Base-by-base conservation (phyloP, 345 rosid genomes). In the Syzygium aromaticum region DNA sequence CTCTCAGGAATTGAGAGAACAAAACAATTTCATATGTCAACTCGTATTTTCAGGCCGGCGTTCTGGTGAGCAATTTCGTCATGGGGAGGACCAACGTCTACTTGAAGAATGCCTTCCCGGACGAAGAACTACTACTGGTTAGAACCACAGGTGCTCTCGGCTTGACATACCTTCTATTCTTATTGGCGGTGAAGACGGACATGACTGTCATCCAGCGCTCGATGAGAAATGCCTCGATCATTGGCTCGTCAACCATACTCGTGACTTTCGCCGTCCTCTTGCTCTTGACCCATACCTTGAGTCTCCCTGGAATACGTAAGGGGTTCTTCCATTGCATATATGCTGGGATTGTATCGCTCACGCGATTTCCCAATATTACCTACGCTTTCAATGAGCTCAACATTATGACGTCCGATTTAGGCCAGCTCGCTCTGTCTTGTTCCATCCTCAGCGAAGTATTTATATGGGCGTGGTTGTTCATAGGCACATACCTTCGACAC, bases 301-400 rank as follows among this genome's bases (percentile, higher is more conserved):
- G 77, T 30, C 57, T 84, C 82, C 27, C 83, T 28, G 77, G 86
- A n/a, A 9, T 63, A 13, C 17, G 4, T 12, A 30, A n/a, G 51
- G 86, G 82, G 40, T 59, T 59, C 59, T 87, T 84, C 86, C 59
- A 9, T 11, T 38, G 10, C 49, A 25, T 54, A 54, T 53, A 85
- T 43, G 28, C 89, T 1, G 73, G 30, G 84, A 2, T 38, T 54
- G 15, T 88, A 22, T 54, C 87, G 30, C 54, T 77, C 51, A 88
- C 85, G 61, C 89, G 89, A 43, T 85, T 88, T 53, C 56, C 89
- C 23, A 85, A 85, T 22, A 56, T 85, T 23, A 80, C 54, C 33
- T 85, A 88, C 54, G 28, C 89, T 22, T 88, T 88, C 38, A 28
- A 88, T 43, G 89, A 88, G 85, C 87, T 88, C 56, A 85, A 85